Evolutionary conservation across 2,329 filamentous ascomycete genomes (phyloP).

Genomic region (Neophaeococcomyces mojaviensis): DNA sequence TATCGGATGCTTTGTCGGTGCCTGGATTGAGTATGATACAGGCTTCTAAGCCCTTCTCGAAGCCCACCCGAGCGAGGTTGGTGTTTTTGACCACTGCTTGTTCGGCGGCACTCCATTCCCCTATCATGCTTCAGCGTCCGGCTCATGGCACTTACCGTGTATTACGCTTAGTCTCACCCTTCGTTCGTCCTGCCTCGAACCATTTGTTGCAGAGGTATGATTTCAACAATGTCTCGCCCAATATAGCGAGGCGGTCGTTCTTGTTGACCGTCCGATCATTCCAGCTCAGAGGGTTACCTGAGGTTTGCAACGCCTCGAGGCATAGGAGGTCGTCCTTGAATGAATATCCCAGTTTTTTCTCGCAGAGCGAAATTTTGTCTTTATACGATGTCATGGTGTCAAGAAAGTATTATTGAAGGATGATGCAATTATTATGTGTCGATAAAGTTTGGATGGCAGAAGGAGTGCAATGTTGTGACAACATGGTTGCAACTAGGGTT

Average conservation of each 20-base stretch:
- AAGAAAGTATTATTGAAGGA: too few species aligned
- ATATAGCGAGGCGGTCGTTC: slow-evolving; percentile 8
- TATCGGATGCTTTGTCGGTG: slow-evolving; percentile 12
- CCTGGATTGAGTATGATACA: slow-evolving; percentile 10
- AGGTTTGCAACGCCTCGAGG: slow-evolving; percentile 9
- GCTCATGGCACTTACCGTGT: background rate
- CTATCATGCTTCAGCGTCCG: background rate
- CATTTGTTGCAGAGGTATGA: slow-evolving; percentile 6
- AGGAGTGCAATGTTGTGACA: too few species aligned
- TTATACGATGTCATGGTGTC: too few species aligned
- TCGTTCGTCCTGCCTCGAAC: background rate
- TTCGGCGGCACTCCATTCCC: slow-evolving; percentile 5
- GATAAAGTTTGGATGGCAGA: too few species aligned
- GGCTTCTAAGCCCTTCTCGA: background rate
- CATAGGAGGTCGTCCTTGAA: slow-evolving; percentile 4
- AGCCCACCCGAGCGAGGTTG: slow-evolving; percentile 1
- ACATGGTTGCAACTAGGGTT: too few species aligned
- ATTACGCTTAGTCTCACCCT: background rate
- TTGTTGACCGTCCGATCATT: background rate
- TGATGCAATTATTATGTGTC: too few species aligned
- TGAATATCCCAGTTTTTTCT: background rate
- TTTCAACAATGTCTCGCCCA: slow-evolving; percentile 8
- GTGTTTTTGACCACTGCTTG: slow-evolving; percentile 2
- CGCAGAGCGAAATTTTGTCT: background rate
- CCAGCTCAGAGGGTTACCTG: slow-evolving; percentile 3